phyloP scores from a whole-genome alignment of 148 eudicot species.

The Cornus controversa region DNA sequence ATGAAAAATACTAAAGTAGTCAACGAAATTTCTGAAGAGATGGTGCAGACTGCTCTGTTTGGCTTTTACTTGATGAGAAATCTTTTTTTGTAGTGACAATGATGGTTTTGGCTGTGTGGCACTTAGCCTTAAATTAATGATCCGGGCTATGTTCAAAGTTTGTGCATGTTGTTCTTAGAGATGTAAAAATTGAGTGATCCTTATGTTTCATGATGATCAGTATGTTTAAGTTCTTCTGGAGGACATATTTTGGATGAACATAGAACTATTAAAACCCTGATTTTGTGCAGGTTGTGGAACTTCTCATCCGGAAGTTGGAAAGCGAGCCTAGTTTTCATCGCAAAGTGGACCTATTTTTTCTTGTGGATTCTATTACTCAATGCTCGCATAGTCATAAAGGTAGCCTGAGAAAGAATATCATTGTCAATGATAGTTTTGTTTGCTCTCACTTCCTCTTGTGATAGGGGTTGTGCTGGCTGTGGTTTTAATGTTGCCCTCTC shows the following conservation, averaged over 20 bases:
- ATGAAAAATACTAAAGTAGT: too few species aligned
- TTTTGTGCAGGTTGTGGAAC: constrained; percentile 78
- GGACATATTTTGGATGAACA: background rate
- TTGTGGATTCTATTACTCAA: constrained; percentile 96
- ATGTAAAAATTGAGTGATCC: background rate
- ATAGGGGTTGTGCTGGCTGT: background rate
- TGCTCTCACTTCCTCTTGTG: background rate
- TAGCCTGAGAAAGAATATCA: constrained; percentile 4
- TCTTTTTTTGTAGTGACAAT: background rate
- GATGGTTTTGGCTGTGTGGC: background rate
- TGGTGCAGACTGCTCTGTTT: background rate
- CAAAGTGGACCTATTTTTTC: constrained; percentile 87
- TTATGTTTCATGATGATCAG: background rate
- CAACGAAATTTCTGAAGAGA: background rate
- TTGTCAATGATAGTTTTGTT: background rate
- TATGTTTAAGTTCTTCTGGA: background rate
- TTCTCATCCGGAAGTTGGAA: constrained; percentile 79
- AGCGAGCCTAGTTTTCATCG: constrained; percentile 75
- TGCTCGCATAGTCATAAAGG: constrained; percentile 94
- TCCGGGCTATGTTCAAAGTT: background rate
- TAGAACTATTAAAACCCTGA: background rate
- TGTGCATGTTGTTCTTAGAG: background rate
- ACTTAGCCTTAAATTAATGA: too few species aligned
- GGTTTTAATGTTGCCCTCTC: background rate
- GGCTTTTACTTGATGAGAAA: background rate